Conservation (phyloP, 805 yeast genomes). For the Candida ponderosae region DNA sequence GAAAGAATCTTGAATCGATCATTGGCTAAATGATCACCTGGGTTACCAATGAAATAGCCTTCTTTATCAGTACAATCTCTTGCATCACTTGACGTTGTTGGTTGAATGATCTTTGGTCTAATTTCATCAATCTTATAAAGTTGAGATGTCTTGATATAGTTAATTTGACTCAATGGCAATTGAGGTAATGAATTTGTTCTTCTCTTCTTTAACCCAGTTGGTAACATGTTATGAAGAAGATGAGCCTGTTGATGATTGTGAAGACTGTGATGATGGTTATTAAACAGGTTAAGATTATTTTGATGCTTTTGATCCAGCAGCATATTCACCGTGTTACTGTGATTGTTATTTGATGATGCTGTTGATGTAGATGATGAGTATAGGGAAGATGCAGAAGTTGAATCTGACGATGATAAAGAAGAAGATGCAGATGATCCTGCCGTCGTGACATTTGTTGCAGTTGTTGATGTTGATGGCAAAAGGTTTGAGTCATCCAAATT, state of each 20-base stretch:
- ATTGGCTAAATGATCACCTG: slow-evolving; percentile 61
- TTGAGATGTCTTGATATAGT: slow-evolving; percentile 30
- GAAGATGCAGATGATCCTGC: background rate
- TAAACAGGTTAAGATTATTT: too few relatives aligned
- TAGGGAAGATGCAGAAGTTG: too few relatives aligned
- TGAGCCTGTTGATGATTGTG: too few relatives aligned
- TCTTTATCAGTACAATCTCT: slow-evolving; percentile 26
- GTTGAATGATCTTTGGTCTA: slow-evolving; percentile 24
- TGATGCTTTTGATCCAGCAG: too few relatives aligned
- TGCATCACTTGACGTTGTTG: slow-evolving; percentile 3
- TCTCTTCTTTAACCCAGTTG: slow-evolving; percentile 28
- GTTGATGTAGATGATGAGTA: too few relatives aligned
- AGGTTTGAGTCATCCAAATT: background rate
- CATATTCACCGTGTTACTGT: too few relatives aligned
- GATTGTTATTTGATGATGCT: too few relatives aligned
- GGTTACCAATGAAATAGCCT: slow-evolving; percentile 63
- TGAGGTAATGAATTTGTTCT: slow-evolving; percentile 50
- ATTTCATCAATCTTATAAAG: slow-evolving; percentile 33
- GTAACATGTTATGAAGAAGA: slow-evolving; percentile 1
- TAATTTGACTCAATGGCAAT: slow-evolving; percentile 37
- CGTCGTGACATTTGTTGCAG: background rate
- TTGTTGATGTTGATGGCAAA: background rate
- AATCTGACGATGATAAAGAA: background rate
- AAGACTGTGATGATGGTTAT: background rate
- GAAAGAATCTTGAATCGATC: slow-evolving; percentile 57